Evolutionary conservation across 495 filamentous ascomycete genomes (phyloP).

Genomic region (Daldinia bambusicola): DNA sequence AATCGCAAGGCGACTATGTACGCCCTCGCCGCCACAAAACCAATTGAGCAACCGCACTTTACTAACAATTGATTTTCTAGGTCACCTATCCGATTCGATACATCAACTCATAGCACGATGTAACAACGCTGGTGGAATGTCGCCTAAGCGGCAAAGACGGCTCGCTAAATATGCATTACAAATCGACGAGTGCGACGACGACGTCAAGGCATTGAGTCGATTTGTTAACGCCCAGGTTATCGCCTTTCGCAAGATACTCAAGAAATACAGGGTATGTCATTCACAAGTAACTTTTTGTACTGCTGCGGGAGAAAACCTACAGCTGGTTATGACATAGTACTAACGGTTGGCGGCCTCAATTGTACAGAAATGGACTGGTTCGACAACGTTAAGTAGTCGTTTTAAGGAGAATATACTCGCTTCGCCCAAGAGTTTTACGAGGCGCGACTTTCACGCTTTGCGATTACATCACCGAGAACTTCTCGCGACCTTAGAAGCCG

Average conservation of each 20-base stretch:
- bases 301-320: conserved; percentile 27
- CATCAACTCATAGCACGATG: conserved; percentile 58
- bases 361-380: conserved; percentile 73
- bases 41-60: conserved; percentile 20
- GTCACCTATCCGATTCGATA: conserved; percentile 63
- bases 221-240: conserved; percentile 71
- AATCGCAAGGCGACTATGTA: conserved; percentile 69
- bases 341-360: conserved; percentile 17
- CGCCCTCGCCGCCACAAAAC: conserved; percentile 30
- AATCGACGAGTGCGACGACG: conserved; percentile 65
- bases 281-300: conserved; percentile 11
- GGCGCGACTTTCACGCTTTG: conserved; percentile 64
- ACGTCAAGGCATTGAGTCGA: conserved; percentile 67
- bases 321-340: conserved; percentile 15
- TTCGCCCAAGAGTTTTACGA: conserved; percentile 70
- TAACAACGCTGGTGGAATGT: conserved; percentile 47
- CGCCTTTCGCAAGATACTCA: conserved; percentile 77
- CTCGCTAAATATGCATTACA: conserved; percentile 62
- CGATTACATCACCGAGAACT: conserved; percentile 66
- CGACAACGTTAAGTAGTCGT: conserved; percentile 63
- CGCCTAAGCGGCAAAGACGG: conserved; percentile 53
- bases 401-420: conserved; percentile 67
- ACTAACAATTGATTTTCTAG: conserved; percentile 45
- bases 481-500: conserved; percentile 61
- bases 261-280: conserved; percentile 69